phyloP scores from a whole-genome alignment of 2,329 filamentous ascomycete genomes.

The Talaromyces marneffei region DNA sequence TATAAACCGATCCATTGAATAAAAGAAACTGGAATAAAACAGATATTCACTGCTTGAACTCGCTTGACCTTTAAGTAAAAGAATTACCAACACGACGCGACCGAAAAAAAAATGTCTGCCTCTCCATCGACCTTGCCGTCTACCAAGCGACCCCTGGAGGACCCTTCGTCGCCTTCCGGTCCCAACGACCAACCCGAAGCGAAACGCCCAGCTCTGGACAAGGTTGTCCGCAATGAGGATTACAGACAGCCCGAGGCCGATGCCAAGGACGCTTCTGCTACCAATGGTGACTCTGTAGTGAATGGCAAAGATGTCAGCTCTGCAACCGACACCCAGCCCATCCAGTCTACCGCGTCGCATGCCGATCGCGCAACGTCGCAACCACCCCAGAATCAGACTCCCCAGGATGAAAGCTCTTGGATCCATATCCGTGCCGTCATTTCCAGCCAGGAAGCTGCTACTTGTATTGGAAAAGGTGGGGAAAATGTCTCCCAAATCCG shows the following conservation, averaged over 20 bases:
- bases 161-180: constrained; percentile 88
- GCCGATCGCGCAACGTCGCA: constrained; percentile 46
- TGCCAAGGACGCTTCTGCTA: constrained; percentile 27
- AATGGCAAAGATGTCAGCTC: constrained; percentile 46
- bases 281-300: constrained; percentile 59
- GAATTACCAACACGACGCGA: constrained; percentile 15
- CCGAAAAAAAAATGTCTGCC: constrained; percentile 59
- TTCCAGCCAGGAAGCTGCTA: constrained; percentile 93
- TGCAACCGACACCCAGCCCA: constrained; percentile 51
- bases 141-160: constrained; percentile 88
- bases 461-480: constrained; percentile 95
- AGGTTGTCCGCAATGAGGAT: constrained; percentile 66
- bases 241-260: constrained; percentile 40
- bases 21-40: constrained; percentile 52
- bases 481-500: constrained; percentile 98
- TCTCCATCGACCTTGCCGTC: constrained; percentile 49
- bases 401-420: constrained; percentile 89
- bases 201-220: constrained; percentile 93
- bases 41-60: constrained; percentile 34
- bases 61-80: constrained; percentile 39
- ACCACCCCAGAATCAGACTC: constrained; percentile 37
- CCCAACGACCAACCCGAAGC: constrained; percentile 92
- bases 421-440: constrained; percentile 96
- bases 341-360: constrained; percentile 52
- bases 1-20: constrained; percentile 54